Evolutionary conservation across 306 rosid genomes (phyloP).

Genomic region (Crotalaria pallida): DNA sequence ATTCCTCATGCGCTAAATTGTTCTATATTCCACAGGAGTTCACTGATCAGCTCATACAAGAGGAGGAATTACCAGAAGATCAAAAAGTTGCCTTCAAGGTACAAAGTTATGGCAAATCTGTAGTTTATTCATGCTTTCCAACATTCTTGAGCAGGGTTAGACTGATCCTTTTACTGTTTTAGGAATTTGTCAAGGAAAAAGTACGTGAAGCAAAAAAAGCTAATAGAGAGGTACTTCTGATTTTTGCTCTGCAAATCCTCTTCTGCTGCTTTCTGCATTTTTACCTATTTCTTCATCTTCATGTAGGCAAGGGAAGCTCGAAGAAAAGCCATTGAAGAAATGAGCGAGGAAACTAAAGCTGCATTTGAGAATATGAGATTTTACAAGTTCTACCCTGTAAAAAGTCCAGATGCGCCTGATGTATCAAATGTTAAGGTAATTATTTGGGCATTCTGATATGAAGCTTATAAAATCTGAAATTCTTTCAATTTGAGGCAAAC

Average conservation of each 20-base stretch:
- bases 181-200: slow-evolving; percentile 76
- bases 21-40: slow-evolving; percentile 47
- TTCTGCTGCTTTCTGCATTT: background rate
- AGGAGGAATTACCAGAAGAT: slow-evolving; percentile 51
- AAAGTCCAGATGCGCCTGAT: slow-evolving; percentile 52
- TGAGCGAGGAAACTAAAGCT: slow-evolving; percentile 63
- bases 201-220: slow-evolving; percentile 64
- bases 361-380: slow-evolving; percentile 62
- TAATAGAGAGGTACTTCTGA: slow-evolving; percentile 47
- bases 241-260: background rate
- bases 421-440: slow-evolving; percentile 58
- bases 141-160: background rate
- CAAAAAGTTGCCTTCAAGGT: slow-evolving; percentile 63
- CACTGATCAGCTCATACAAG: slow-evolving; percentile 51
- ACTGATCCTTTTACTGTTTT: background rate
- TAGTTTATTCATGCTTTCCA: background rate
- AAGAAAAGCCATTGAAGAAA: slow-evolving; percentile 54
- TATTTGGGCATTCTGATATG: background rate
- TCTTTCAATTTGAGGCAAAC: background rate
- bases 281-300: background rate
- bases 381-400: slow-evolving; percentile 69
- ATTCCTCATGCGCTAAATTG: background rate
- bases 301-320: slow-evolving; percentile 66
- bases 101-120: background rate
- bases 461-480: background rate